A percentile compares a stretch with the other conserved stretches of the same genome.
Conservation (phyloP, 371 early-diverging fungal species). For the Mortierella polycephala region DNA sequence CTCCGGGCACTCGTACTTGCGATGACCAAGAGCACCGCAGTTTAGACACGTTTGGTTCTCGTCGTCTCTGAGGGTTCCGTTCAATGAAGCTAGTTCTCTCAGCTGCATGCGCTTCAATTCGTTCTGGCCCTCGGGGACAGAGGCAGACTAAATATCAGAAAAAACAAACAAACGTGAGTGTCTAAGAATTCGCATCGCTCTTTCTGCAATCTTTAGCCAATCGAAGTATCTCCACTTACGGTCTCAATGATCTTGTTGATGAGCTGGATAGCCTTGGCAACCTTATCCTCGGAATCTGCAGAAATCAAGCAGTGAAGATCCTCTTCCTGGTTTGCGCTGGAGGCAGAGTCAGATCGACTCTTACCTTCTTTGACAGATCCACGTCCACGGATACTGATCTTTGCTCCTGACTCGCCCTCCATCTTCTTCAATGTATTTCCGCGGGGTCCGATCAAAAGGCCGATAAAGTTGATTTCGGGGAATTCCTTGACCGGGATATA, state of each 20-base stretch:
- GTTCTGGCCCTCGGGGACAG: slow-evolving; percentile 94
- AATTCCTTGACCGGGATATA: slow-evolving; percentile 95
- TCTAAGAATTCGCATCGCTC: too few species aligned
- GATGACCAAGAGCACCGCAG: slow-evolving; percentile 94
- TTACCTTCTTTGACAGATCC: slow-evolving; percentile 98
- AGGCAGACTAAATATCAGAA: slow-evolving; percentile 73
- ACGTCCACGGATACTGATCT: slow-evolving; percentile 96
- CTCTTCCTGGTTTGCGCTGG: slow-evolving; percentile 83
- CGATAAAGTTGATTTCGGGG: slow-evolving; percentile 98
- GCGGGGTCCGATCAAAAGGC: slow-evolving; percentile 95
- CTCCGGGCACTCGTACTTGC: slow-evolving; percentile 93
- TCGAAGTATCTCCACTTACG: slow-evolving; percentile 57
- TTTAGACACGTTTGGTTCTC: slow-evolving; percentile 94
- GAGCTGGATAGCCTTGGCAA: slow-evolving; percentile 84
- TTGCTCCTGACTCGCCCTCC: slow-evolving; percentile 93
- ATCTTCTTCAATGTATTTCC: slow-evolving; percentile 96
- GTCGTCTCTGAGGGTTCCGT: slow-evolving; percentile 96
- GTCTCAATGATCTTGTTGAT: slow-evolving; percentile 95
- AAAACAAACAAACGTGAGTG: background rate
- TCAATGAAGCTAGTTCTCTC: slow-evolving; percentile 93
- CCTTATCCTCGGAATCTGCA: slow-evolving; percentile 91
- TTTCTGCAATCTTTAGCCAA: background rate
- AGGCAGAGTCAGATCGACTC: slow-evolving; percentile 70
- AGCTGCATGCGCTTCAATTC: slow-evolving; percentile 94
- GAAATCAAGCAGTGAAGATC: slow-evolving; percentile 94